A percentile compares a stretch with the other conserved stretches of the same genome.
These are phyloP conservation scores for Stachybotrys chlorohalonatus DNA, from an alignment of 2,329 filamentous ascomycete genomes.

Conservation along the genomic window DNA sequence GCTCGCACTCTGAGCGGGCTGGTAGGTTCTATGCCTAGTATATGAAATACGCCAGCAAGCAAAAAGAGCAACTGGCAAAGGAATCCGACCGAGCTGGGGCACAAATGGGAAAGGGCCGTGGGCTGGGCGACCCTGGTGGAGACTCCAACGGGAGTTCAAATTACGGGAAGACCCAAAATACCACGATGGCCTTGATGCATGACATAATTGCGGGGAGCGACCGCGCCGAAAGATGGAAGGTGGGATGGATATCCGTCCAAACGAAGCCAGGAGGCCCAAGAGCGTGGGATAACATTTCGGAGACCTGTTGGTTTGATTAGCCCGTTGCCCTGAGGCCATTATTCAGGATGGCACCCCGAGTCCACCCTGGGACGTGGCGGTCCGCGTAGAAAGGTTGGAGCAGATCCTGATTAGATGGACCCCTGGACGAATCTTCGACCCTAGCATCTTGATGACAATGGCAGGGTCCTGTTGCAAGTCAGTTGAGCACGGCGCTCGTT, in stretches of 20 bases:
- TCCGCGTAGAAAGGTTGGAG: not conserved
- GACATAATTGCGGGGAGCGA: constrained; percentile 34
- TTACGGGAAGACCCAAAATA: constrained; percentile 26
- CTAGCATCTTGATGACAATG: not conserved
- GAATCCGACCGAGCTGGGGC: constrained; percentile 1
- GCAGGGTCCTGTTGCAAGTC: not conserved
- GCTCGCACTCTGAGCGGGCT: not conserved
- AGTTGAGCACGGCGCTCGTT: not conserved
- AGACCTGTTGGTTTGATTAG: not conserved
- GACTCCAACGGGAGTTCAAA: constrained; percentile 19
- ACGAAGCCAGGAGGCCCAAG: not conserved
- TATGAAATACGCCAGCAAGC: constrained; percentile 8
- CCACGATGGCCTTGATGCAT: constrained; percentile 28
- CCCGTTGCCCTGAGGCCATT: not conserved
- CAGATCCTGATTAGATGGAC: not conserved
- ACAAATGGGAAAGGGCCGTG: constrained; percentile 6
- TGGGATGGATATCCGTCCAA: constrained; percentile 6
- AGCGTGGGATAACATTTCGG: constrained; percentile 1
- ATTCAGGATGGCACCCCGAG: not conserved
- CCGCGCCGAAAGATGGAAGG: not conserved
- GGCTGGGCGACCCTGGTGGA: constrained; percentile 9
- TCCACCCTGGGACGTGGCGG: not conserved
- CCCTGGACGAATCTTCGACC: not conserved
- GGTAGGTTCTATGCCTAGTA: constrained; percentile 6
- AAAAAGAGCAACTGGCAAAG: not conserved